Percentiles rank a stretch among this genome's conserved stretches.
Evolutionary conservation across 768 basidiomycete genomes (phyloP).

Genomic region (Termitomyces sp.): DNA sequence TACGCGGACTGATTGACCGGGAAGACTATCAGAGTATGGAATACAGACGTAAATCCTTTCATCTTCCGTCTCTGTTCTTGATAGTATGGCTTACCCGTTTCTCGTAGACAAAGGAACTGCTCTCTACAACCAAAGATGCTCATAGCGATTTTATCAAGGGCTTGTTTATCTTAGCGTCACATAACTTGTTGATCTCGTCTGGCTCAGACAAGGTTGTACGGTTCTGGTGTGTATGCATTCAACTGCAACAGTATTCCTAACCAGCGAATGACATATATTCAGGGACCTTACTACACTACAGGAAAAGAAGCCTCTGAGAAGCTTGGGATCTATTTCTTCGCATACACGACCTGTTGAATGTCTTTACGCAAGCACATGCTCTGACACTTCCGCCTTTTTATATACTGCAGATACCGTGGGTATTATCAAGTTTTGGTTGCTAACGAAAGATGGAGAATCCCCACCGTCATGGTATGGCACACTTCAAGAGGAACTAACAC

Average conservation of each 20-base stretch:
- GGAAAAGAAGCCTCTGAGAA: conserved; percentile 36
- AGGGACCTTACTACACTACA: conserved; percentile 62
- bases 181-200: conserved; percentile 72
- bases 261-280: neutral
- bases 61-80: conserved; percentile 1
- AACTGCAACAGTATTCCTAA: neutral
- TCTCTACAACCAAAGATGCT: conserved; percentile 63
- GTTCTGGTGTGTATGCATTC: conserved; percentile 62
- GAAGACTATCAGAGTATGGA: conserved; percentile 87
- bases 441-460: conserved; percentile 38
- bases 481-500: conserved; percentile 48
- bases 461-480: conserved; percentile 45
- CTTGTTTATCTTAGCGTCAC: conserved; percentile 63
- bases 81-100: neutral
- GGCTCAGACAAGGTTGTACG: conserved; percentile 87
- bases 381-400: conserved; percentile 45
- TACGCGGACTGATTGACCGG: conserved; percentile 6
- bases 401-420: conserved; percentile 95
- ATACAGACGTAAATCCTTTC: conserved; percentile 52
- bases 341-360: conserved; percentile 89
- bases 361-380: conserved; percentile 49
- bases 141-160: conserved; percentile 92
- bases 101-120: conserved; percentile 57
- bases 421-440: conserved; percentile 74
- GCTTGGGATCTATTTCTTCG: conserved; percentile 66